Conservation (phyloP, 148 eudicot species). For the Silene latifolia region DNA sequence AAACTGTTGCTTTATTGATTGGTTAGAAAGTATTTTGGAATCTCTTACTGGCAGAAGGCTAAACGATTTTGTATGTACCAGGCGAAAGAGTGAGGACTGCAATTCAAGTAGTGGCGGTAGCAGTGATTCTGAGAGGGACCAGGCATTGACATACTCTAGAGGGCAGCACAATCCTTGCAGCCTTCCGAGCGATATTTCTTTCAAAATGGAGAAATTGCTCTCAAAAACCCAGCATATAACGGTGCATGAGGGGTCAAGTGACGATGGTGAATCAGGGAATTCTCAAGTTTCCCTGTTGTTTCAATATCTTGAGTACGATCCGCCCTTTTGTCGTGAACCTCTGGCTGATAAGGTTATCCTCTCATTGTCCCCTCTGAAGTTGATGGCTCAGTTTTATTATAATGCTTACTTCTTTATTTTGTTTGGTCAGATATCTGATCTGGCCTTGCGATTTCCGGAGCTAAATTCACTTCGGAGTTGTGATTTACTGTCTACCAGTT, state of each 20-base stretch:
- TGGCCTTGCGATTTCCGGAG: conserved; percentile 56
- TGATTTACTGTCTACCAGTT: conserved; percentile 65
- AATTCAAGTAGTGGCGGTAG: conserved; percentile 81
- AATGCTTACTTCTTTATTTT: background rate
- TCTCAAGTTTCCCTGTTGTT: conserved; percentile 48
- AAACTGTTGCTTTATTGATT: background rate
- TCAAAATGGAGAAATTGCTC: conserved; percentile 32
- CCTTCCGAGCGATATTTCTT: conserved; percentile 29
- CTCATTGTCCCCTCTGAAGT: background rate
- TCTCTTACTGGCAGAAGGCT: conserved; percentile 16
- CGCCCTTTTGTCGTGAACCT: conserved; percentile 74
- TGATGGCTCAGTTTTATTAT: background rate
- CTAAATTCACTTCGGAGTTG: conserved; percentile 71
- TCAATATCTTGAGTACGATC: conserved; percentile 63
- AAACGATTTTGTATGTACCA: conserved; percentile 25
- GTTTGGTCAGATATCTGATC: conserved; percentile 53
- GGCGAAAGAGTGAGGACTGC: conserved; percentile 67
- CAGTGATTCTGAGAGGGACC: conserved; percentile 71
- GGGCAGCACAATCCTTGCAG: conserved; percentile 29
- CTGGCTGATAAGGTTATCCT: conserved; percentile 72
- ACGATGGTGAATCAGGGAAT: conserved; percentile 66
- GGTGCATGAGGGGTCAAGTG: conserved; percentile 65
- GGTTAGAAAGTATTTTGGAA: background rate
- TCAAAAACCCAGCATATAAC: conserved; percentile 37
- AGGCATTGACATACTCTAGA: conserved; percentile 30